Base-by-base conservation (phyloP, 148 eudicot species). In the Rhododendron kiyosumense region DNA sequence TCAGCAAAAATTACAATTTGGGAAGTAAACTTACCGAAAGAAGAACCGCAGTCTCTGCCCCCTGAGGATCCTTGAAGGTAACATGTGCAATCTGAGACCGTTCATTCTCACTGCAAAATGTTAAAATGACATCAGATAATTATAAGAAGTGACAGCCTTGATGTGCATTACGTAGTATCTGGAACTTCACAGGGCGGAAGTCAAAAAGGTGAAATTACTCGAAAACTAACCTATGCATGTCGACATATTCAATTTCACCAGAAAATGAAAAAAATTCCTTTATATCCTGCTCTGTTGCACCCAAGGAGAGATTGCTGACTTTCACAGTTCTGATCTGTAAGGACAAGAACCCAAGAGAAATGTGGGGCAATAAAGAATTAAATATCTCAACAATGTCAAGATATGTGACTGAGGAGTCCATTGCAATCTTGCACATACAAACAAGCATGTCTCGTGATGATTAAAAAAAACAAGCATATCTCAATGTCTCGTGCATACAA, bases 31-130 rank as follows among this genome's bases (percentile, higher is more conserved):
- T 86, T 92, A 96, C 99, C 90, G 99, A 92, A 81, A 96, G 98
- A 88, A 96, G 98, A 89, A 95, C 97, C 7, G 99, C 99, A 85
- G 97, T 96, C 88, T 95, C 98, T 84, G 99, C 99, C 32, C 97
- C 97, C 86, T 93, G 94, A 65, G 93, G 49, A 81, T 94, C 97
- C 90, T 93, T 94, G 85, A 96, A 96, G 79, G 96, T 96, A 88
- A 96, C 98, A 89, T 91, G 93, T 84, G 98, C 98, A 86, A 86
- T 90, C 89, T 95, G 99, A 89, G 98, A 93, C 8, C 96, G 90
- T 90, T 95, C 97, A 88, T 86, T 92, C 85, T 92, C 98, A 88
- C 99, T 96, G 85, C 45, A 85, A 63, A 75, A 84, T 63, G 61
- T 49, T 57, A 34, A 10, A 1, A n/a, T 51, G 63, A 30, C 79